Conservation (phyloP, 2,329 filamentous ascomycete genomes). For the Colletotrichum sublineola region DNA sequence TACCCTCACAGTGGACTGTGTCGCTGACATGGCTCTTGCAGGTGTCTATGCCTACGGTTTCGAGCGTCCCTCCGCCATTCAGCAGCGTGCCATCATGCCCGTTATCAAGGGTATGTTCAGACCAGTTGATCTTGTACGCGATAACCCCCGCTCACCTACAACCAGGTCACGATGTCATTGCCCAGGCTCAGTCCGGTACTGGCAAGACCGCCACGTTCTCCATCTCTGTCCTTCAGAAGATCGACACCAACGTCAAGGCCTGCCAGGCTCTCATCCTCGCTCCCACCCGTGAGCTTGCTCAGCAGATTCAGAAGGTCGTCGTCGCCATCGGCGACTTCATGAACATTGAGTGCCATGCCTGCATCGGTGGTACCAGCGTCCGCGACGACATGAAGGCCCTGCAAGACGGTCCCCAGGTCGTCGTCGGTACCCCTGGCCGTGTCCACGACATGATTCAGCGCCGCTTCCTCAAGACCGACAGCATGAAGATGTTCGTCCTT, state of each 20-base stretch:
- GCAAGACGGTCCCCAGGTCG: conserved; percentile 94
- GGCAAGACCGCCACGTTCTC: conserved; percentile 99
- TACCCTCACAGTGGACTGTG: conserved; percentile 18
- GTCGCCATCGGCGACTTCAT: conserved; percentile 99
- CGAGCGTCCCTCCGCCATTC: conserved; percentile 98
- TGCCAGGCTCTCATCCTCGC: conserved; percentile 99
- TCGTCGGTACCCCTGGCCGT: conserved; percentile 97
- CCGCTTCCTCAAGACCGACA: conserved; percentile 94
- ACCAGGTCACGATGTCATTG: conserved; percentile 96
- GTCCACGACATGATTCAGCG: conserved; percentile 99
- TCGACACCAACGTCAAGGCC: conserved; percentile 93
- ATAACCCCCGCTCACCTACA: conserved; percentile 35
- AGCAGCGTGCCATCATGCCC: conserved; percentile 99
- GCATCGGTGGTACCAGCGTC: conserved; percentile 98
- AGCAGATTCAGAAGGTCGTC: conserved; percentile 99
- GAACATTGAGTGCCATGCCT: conserved; percentile 99
- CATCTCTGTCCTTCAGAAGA: conserved; percentile 98
- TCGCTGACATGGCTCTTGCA: conserved; percentile 49
- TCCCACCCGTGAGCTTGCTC: conserved; percentile 97
- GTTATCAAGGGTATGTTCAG: conserved; percentile 93
- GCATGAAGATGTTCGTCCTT: conserved; percentile 99
- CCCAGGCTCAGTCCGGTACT: conserved; percentile 99
- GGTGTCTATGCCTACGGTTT: conserved; percentile 99
- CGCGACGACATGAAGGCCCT: conserved; percentile 99
- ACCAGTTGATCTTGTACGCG: background rate